A percentile compares a stretch with the other conserved stretches of the same genome.
These are phyloP conservation scores for Sarocladium kiliense DNA, from an alignment of 2,329 filamentous ascomycete genomes.

Conservation along the genomic window DNA sequence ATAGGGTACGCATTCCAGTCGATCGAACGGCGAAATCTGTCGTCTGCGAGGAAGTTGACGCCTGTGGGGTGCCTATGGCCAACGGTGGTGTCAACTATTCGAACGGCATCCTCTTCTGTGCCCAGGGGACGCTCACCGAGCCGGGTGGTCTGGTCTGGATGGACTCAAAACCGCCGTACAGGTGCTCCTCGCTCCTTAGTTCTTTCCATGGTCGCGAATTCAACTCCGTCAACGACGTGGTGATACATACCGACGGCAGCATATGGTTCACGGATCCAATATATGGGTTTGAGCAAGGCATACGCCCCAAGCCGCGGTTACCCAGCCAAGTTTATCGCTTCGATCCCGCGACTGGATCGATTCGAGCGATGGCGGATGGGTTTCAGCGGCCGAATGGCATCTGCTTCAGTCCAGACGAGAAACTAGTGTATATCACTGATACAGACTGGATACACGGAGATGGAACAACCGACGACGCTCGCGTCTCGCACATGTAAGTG, in stretches of 20 bases:
- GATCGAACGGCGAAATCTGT: constrained; percentile 10
- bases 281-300: constrained; percentile 43
- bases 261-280: constrained; percentile 47
- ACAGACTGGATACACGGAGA: constrained; percentile 19
- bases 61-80: constrained; percentile 31
- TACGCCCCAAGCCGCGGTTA: constrained; percentile 35
- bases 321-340: constrained; percentile 45
- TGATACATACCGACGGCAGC: constrained; percentile 33
- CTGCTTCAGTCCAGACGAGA: constrained; percentile 39
- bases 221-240: constrained; percentile 45
- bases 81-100: constrained; percentile 45
- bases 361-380: constrained; percentile 41
- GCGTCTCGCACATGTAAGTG: constrained; percentile 22
- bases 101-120: constrained; percentile 33
- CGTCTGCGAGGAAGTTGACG: constrained; percentile 28
- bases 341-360: constrained; percentile 29
- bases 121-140: constrained; percentile 26
- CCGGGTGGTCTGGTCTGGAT: constrained; percentile 26
- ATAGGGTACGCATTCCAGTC: constrained; percentile 17
- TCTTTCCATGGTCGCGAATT: constrained; percentile 39
- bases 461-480: constrained; percentile 19
- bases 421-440: constrained; percentile 40
- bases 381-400: constrained; percentile 42
- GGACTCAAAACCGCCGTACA: constrained; percentile 25
- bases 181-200: constrained; percentile 23